Evolutionary conservation across 129 eudicot genomes (phyloP).

Genomic region (Oenanthe sinensis): DNA sequence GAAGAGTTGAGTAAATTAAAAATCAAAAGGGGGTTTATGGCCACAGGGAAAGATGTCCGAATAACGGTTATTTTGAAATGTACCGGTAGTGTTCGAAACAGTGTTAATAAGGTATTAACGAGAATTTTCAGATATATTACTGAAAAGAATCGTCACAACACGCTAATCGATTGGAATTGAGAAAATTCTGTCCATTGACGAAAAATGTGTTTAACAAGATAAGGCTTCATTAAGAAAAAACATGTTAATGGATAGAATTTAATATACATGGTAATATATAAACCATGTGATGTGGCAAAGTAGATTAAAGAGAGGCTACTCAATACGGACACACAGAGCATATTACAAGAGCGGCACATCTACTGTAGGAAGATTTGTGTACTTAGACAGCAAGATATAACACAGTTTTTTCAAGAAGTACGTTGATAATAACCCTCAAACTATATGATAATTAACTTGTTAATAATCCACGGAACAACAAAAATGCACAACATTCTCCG

Average conservation of each 20-base stretch:
- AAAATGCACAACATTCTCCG: not conserved
- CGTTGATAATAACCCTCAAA: not conserved
- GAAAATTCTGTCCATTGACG: too few species aligned
- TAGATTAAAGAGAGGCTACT: too few species aligned
- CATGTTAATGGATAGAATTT: too few species aligned
- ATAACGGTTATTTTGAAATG: not conserved
- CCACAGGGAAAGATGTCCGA: not conserved
- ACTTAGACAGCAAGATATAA: not conserved
- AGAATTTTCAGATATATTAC: too few species aligned
- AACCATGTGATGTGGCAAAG: not conserved
- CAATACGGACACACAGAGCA: not conserved
- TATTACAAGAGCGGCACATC: not conserved
- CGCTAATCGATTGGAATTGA: too few species aligned
- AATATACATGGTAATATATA: too few species aligned
- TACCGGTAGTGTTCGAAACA: not conserved
- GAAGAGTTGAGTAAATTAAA: too few species aligned
- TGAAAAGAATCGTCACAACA: too few species aligned
- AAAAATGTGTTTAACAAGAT: too few species aligned
- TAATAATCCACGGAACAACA: not conserved
- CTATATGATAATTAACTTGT: not conserved
- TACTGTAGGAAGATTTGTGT: too few species aligned
- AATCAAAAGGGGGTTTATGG: too few species aligned
- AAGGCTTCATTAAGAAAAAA: too few species aligned
- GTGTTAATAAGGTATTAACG: not conserved
- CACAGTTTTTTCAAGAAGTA: not conserved